These are phyloP conservation scores for Fagopyrum esculentum DNA, from an alignment of 148 eudicot genomes.

Conservation along the genomic window DNA sequence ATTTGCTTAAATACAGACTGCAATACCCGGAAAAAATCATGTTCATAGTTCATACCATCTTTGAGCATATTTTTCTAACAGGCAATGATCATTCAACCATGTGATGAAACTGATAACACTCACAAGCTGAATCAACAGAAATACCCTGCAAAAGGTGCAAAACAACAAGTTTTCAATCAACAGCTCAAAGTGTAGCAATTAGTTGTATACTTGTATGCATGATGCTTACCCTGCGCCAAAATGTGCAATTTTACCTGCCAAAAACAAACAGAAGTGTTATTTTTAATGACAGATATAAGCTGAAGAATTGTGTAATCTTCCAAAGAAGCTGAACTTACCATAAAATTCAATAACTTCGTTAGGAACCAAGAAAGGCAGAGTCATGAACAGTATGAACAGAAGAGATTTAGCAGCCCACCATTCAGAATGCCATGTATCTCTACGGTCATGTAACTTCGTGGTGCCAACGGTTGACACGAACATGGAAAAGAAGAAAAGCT, in stretches of 20 bases:
- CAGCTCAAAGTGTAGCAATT: not conserved
- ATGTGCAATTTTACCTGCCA: slow-evolving; percentile 75
- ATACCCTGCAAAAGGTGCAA: slow-evolving; percentile 48
- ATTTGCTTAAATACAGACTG: not conserved
- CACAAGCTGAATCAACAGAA: slow-evolving; percentile 68
- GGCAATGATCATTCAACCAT: slow-evolving; percentile 66
- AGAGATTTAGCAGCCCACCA: slow-evolving; percentile 59
- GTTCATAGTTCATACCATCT: slow-evolving; percentile 42
- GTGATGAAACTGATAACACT: slow-evolving; percentile 79
- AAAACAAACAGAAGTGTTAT: slow-evolving; percentile 12
- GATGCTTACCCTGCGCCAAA: slow-evolving; percentile 75
- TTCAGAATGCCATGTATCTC: slow-evolving; percentile 58
- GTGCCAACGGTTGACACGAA: slow-evolving; percentile 52
- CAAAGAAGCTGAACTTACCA: slow-evolving; percentile 33
- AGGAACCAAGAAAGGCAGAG: slow-evolving; percentile 49
- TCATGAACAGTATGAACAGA: slow-evolving; percentile 34
- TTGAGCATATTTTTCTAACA: slow-evolving; percentile 49
- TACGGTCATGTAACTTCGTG: slow-evolving; percentile 37
- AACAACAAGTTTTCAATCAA: not conserved
- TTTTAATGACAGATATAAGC: not conserved
- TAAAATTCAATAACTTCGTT: slow-evolving; percentile 38
- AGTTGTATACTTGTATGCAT: not conserved
- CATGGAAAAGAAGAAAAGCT: slow-evolving; percentile 75
- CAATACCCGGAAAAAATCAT: not conserved
- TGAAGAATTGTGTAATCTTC: not conserved